Base-by-base conservation (phyloP, 257 asterid species). In the Datura wrightii region DNA sequence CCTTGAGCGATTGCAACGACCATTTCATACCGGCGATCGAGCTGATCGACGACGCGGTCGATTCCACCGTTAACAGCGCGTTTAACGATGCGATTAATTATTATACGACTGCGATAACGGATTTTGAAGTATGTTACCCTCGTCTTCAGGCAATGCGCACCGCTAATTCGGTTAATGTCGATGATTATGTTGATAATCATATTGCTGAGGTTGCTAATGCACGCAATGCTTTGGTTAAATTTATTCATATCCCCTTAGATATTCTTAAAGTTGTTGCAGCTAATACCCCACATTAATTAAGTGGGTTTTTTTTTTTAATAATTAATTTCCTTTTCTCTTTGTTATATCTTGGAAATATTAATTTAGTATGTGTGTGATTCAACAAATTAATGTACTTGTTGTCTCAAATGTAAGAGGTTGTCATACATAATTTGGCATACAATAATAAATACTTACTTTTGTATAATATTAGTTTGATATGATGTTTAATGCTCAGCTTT, bases 131-230 rank as follows among this genome's bases (percentile, higher is more conserved):
- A 5, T 78, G 82, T 78, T 78, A 78, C 9, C 82, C 82, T 52
- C 63, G 48, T 34, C 82, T 78, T 52, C 52, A 78, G 63, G 82
- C 82, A 78, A 78, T 78, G 82, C 62, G 63, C 14, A 78, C 48
- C 1, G 3, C 65, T 52, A 78, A 52, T 52, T 34, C 48, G 0
- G 82, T 78, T 53, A 63, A 78, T 52, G 82, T 78, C 34, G 63
- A 52, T 7, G 82, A 78, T 78, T 78, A 78, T 78, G 82, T 52
- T 34, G 82, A 78, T 52, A 52, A 78, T 78, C 82, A 78, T 78
- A 78, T 52, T 34, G 31, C 82, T 31, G 82, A 78, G 34, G 34
- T 78, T 3, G 82, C 82, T 78, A 78, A 78, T 78, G 82, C 82
- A 78, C 82, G 65, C 31, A 78, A 78, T 78, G 24, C 31, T 8